A percentile compares a stretch with the other conserved stretches of the same genome.
phyloP scores from a whole-genome alignment of 495 filamentous ascomycete genomes.

The Jackrogersella minutella region DNA sequence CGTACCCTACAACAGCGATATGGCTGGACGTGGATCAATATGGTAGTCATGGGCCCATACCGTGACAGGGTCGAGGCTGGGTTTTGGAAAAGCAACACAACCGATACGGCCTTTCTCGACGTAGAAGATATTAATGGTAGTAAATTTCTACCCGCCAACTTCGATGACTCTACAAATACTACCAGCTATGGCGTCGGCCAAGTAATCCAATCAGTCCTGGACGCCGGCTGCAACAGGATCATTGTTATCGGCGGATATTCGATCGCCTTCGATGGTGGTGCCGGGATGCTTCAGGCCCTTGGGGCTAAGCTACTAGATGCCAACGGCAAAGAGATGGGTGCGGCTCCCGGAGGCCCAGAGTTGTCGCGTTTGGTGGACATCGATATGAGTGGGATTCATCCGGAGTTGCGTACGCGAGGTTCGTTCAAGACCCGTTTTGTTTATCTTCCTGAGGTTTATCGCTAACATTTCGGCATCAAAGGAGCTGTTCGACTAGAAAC shows the following conservation, averaged over 20 bases:
- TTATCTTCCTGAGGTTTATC: background rate
- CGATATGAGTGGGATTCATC: background rate
- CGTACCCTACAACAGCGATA: background rate
- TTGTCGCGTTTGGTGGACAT: background rate
- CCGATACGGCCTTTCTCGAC: background rate
- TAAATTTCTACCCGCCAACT: background rate
- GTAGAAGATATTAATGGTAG: background rate
- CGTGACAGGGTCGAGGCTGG: background rate
- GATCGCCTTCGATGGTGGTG: background rate
- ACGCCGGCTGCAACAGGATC: conserved; percentile 2
- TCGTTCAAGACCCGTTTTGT: background rate
- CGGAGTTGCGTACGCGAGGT: background rate
- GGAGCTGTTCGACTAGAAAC: background rate
- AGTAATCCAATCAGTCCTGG: background rate
- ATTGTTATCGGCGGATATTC: background rate
- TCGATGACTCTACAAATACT: background rate
- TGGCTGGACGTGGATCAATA: background rate
- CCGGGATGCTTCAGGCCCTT: conserved; percentile 8
- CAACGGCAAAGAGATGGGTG: background rate
- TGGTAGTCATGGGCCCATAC: background rate
- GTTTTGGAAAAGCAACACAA: background rate
- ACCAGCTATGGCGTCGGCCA: conserved; percentile 4
- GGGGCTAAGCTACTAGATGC: background rate
- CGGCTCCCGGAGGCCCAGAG: background rate
- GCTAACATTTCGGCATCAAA: background rate